A percentile compares a stretch with the other conserved stretches of the same genome.
Evolutionary conservation across 1,284 basidiomycete genomes (phyloP).

Genomic region (Mycosarcoma mackinlayi): DNA sequence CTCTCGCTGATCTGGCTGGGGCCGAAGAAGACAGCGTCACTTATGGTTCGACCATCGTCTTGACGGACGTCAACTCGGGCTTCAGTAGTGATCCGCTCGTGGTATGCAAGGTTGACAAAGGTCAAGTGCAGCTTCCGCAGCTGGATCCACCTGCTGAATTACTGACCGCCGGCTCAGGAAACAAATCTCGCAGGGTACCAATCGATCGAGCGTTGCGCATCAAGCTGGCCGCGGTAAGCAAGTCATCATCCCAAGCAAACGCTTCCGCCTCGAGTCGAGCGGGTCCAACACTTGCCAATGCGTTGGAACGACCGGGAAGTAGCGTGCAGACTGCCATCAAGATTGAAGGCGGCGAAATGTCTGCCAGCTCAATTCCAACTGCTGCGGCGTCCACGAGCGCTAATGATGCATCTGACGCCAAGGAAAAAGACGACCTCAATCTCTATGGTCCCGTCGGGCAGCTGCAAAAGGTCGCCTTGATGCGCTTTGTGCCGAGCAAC

Average conservation of each 20-base stretch:
- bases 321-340: constrained; percentile 34
- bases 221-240: constrained; percentile 40
- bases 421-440: constrained; percentile 48
- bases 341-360: constrained; percentile 27
- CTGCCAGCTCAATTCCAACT: not conserved
- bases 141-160: constrained; percentile 36
- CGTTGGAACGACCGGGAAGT: constrained; percentile 21
- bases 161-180: constrained; percentile 40
- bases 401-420: constrained; percentile 7
- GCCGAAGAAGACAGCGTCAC: constrained; percentile 73
- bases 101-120: constrained; percentile 92
- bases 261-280: not conserved
- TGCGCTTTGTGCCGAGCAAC: constrained; percentile 73
- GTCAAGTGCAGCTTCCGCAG: constrained; percentile 72
- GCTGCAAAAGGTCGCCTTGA: constrained; percentile 93
- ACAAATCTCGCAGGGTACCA: constrained; percentile 31
- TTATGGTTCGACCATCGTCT: constrained; percentile 87
- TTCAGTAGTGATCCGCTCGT: constrained; percentile 85
- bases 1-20: constrained; percentile 48
- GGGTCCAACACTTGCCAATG: not conserved
- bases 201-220: constrained; percentile 38
- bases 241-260: constrained; percentile 16
- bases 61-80: constrained; percentile 85
- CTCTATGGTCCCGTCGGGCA: constrained; percentile 88
- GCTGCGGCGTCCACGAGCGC: not conserved